These are phyloP conservation scores for Suhomyces ambrosiae DNA, from an alignment of 1,139 yeast genomes.

Conservation along the genomic window DNA sequence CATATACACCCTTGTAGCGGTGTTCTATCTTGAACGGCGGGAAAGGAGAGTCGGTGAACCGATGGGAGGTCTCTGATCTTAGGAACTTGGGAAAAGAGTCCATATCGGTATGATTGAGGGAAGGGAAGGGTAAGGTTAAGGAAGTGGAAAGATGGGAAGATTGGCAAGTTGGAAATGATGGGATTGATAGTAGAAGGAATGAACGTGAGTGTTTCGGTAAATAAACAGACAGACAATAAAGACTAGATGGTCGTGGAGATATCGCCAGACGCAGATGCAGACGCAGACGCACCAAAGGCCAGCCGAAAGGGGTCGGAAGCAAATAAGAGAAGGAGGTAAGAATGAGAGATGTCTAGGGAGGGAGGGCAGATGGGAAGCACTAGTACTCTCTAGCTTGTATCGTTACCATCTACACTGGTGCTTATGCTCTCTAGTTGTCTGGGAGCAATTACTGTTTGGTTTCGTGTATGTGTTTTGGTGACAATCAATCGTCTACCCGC, in stretches of 20 bases:
- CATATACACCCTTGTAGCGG: conserved; percentile 61
- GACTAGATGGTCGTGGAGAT: conserved; percentile 5
- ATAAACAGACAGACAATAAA: conserved; percentile 1
- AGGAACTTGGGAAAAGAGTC: conserved; percentile 32
- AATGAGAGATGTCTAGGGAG: neutral
- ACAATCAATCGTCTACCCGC: neutral
- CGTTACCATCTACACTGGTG: no score
- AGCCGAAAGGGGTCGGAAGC: neutral
- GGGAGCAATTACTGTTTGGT: no score
- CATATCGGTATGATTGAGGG: conserved; percentile 12
- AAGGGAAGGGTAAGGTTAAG: neutral
- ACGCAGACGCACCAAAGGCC: neutral
- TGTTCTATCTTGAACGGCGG: conserved; percentile 62
- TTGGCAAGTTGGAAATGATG: no score
- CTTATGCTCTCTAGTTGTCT: no score
- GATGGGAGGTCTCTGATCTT: conserved; percentile 34
- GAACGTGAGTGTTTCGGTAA: neutral
- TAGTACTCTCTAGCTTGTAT: no score
- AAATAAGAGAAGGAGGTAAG: neutral
- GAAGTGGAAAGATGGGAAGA: neutral
- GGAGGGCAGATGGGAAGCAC: neutral
- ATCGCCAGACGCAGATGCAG: conserved; percentile 2
- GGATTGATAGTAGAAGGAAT: no score
- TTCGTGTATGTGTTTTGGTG: conserved; percentile 1
- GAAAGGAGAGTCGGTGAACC: conserved; percentile 48